Percentiles rank a stretch among this genome's conserved stretches.
Conservation (phyloP, 805 yeast species). For the Teunomyces gatunensis region DNA sequence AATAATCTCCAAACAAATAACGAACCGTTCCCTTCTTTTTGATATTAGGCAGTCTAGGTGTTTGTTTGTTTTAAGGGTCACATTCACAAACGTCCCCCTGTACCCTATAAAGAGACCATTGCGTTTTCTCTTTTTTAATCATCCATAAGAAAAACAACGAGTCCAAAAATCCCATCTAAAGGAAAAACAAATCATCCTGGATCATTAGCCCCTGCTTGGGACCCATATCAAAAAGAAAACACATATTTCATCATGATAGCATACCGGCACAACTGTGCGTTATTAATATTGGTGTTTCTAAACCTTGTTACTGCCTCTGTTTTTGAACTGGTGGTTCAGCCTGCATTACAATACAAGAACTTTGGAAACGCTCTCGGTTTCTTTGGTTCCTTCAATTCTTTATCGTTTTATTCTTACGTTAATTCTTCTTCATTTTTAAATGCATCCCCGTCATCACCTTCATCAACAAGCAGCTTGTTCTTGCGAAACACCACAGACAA, state of each 20-base stretch:
- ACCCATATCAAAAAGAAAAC: no score
- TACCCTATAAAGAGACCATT: neutral
- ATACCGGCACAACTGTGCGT: neutral
- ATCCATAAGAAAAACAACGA: neutral
- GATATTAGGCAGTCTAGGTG: neutral
- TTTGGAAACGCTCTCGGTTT: slow-evolving; percentile 32
- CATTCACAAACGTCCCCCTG: neutral
- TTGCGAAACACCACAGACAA: slow-evolving; percentile 20
- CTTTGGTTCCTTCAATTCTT: slow-evolving; percentile 29
- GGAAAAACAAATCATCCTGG: neutral
- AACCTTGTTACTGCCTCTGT: neutral
- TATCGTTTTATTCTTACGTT: slow-evolving; percentile 25
- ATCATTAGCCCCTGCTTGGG: neutral
- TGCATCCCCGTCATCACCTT: slow-evolving; percentile 1
- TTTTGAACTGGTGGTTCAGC: slow-evolving; percentile 9
- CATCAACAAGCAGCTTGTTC: slow-evolving; percentile 16
- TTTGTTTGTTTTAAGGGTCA: neutral
- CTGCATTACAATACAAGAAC: slow-evolving; percentile 21
- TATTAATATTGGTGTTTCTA: slow-evolving; percentile 3
- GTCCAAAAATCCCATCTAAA: neutral
- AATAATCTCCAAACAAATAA: slow-evolving; percentile 1
- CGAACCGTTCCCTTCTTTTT: neutral
- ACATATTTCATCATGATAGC: neutral
- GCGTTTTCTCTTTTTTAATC: neutral
- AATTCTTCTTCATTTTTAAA: slow-evolving; percentile 25